Evolutionary conservation across 73 alveolate genomes (phyloP), one percentile per base, ranked within the genome.

Genomic region (Paramecium sexaurelia): DNA sequence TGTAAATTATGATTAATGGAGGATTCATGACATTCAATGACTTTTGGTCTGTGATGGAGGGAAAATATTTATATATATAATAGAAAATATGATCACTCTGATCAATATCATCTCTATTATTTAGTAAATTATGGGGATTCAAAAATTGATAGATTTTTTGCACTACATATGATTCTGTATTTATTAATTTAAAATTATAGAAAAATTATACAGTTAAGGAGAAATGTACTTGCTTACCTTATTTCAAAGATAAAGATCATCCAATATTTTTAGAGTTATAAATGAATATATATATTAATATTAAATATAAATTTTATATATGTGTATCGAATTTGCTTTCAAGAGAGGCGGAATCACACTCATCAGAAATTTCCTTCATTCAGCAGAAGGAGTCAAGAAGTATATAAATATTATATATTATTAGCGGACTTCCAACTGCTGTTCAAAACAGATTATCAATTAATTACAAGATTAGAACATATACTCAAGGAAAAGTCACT

Each of bases 301-400:
- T 27, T 27, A 78, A 41, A 40, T 78, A 51, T 51, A n/a, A 1
- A n/a, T 51, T n/a, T 51, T n/a, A 51, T 78, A 40, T 3, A 78
- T 78, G 90, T 78, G 90, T 33, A 78, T 78, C 51, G 90, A 78
- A 43, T 78, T 29, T 24, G 90, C 90, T 13, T 78, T 78, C 90
- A 78, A 78, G 45, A 78, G 90, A 78, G 90, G 90, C 22, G 90
- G 90, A 41, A 78, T 78, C 19, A 40, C 90, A 37, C 90, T 78
- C 20, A 37, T 78, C 36, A 78, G 90, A n/a, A 78, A 78, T 39
- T 78, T 78, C 90, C 47, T 78, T 26, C 90, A 78, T 43, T 78
- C 43, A 43, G 71, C 90, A 5, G 90, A 78, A 78, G 90, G 90
- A 0, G 90, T 78, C 69, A 40, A 78, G 71, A 78, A 40, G 90